Evolutionary conservation across 345 rosid species (phyloP).

Genomic region (Theobroma cacao): DNA sequence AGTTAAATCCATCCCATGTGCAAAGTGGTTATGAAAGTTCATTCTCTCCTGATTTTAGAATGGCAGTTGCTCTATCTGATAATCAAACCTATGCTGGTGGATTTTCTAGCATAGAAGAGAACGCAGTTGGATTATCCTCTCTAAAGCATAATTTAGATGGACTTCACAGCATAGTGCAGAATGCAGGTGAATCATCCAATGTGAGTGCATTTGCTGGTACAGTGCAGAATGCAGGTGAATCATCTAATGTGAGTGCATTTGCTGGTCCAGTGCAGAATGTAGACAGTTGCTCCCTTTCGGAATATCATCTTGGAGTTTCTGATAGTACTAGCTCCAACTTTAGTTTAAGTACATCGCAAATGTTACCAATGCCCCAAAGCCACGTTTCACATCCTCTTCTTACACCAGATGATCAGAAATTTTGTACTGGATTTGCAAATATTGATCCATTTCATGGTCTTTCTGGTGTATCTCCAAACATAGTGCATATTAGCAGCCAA

Average conservation of each 20-base stretch:
- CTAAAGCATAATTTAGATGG: background rate
- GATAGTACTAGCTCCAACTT: background rate
- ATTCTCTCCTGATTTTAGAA: background rate
- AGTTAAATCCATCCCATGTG: slow-evolving; percentile 8
- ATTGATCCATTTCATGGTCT: slow-evolving; percentile 11
- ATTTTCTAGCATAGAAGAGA: slow-evolving; percentile 15
- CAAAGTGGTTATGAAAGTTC: slow-evolving; percentile 6
- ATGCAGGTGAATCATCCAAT: slow-evolving; percentile 3
- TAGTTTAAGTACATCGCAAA: background rate
- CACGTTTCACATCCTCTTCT: background rate
- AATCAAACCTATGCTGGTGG: background rate
- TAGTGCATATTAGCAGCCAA: slow-evolving; percentile 12
- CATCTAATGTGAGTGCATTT: background rate
- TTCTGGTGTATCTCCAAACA: slow-evolving; percentile 5
- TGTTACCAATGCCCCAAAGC: background rate
- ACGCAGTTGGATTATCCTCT: slow-evolving; percentile 5
- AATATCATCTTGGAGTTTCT: background rate
- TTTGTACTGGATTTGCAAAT: slow-evolving; percentile 9
- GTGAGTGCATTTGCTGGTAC: background rate
- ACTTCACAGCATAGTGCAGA: slow-evolving; percentile 3
- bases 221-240: slow-evolving; percentile 6
- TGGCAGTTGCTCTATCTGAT: background rate
- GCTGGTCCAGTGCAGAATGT: slow-evolving; percentile 7
- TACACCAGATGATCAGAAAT: slow-evolving; percentile 1
- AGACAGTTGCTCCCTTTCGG: background rate